Conservation (phyloP, 2,329 filamentous ascomycete genomes). For the Botryotinia calthae region DNA sequence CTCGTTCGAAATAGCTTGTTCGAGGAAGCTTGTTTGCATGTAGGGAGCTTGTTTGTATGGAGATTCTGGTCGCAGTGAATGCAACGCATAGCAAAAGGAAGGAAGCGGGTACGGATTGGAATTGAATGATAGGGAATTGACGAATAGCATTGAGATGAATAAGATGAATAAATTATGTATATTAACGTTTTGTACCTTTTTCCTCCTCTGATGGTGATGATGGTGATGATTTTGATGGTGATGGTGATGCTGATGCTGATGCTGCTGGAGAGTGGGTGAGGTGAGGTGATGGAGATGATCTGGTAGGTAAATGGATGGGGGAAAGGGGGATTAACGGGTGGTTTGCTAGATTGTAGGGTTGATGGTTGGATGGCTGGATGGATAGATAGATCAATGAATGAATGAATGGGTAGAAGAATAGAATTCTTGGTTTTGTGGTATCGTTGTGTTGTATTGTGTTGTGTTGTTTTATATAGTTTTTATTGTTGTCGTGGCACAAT, state of each 20-base stretch:
- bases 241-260: not conserved
- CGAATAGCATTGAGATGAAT: constrained; percentile 11
- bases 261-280: not conserved
- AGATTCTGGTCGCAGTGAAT: not conserved
- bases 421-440: not conserved
- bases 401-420: not conserved
- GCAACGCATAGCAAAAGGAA: not conserved
- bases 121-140: constrained; percentile 10
- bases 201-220: not conserved
- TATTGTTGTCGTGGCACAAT: not conserved
- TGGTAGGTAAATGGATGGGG: not conserved
- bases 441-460: not conserved
- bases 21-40: not conserved
- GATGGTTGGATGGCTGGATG: not conserved
- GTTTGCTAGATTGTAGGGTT: not conserved
- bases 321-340: not conserved
- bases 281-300: not conserved
- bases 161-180: constrained; percentile 12
- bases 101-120: not conserved
- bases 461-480: not conserved
- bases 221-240: not conserved
- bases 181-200: constrained; percentile 9
- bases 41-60: not conserved
- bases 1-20: no score
- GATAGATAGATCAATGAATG: no score